Evolutionary conservation across 1,284 basidiomycete genomes (phyloP), one percentile per base, ranked within the genome.

Genomic region (Trichosporon faecale): DNA sequence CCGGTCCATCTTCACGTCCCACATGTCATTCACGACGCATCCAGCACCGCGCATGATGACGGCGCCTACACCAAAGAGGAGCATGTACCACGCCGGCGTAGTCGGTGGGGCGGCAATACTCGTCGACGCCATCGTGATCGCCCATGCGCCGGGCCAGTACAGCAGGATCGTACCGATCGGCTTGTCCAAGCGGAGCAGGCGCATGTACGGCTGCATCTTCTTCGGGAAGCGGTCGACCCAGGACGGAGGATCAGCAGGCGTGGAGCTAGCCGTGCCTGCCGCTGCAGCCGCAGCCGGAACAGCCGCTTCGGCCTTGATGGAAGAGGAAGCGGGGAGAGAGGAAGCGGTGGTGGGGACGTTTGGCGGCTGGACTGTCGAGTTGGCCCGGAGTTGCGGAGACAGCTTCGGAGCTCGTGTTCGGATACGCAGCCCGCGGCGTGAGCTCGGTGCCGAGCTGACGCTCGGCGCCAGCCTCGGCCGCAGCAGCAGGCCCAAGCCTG

Each of bases 11-110:
- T 93, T 89, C 73, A 87, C 87, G 81, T 99, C 97, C 95, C 97
- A 99, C 90, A 99, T 91, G 80, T 99, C 97, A 80, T 99, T 99
- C 78, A 99, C 97, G 0, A 94, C 98, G 81, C 97, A 99, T 5
- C 97, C 97, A 6, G 97, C 97, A 7, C 97, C 95, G 21, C 97
- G 90, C 97, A 99, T 99, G 68, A 99, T 88, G 57, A 98, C 78
- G 0, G 97, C 94, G 0, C 97, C 97, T 3, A 91, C 83, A 1
- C 92, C 95, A 78, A 99, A 99, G 0, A 99, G 86, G 29, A 88
- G 85, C 46, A 93, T 85, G 78, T 94, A 95, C 27, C 88, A 90
- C 69, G 93, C 78, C 9, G 93, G 91, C 0, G 87, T 87, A 5
- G 88, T 86, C 55, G 88, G 85, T 0, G 93, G 91, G 2, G 87